Percentiles rank a stretch among this genome's conserved stretches.
Conservation (phyloP, 1,284 basidiomycete genomes). For the Cryptococcus sp. region DNA sequence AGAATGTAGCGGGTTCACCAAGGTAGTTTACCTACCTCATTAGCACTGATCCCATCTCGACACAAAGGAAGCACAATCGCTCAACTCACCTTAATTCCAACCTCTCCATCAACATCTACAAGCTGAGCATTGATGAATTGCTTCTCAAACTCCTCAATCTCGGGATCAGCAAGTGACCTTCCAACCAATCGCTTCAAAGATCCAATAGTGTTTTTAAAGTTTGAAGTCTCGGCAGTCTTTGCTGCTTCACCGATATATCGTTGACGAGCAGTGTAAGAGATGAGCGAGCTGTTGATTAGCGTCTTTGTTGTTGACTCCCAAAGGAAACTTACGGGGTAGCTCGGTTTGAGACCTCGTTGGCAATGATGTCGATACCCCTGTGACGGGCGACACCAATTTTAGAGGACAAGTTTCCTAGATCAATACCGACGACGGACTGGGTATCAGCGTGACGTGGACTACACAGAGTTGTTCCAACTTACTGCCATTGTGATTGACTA, state of each 20-base stretch:
- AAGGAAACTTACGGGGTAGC: conserved; percentile 69
- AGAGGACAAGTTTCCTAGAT: conserved; percentile 81
- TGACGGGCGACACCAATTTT: conserved; percentile 93
- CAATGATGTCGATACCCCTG: conserved; percentile 90
- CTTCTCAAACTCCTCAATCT: conserved; percentile 74
- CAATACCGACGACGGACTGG: conserved; percentile 75
- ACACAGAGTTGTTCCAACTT: conserved; percentile 9
- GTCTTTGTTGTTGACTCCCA: neutral
- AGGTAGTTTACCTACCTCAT: conserved; percentile 70
- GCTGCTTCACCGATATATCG: conserved; percentile 85
- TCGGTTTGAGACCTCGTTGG: conserved; percentile 93
- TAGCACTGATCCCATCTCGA: neutral
- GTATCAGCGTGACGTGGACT: neutral
- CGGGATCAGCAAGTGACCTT: conserved; percentile 67
- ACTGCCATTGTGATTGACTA: conserved; percentile 30
- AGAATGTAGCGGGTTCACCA: conserved; percentile 70
- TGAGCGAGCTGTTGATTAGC: conserved; percentile 63
- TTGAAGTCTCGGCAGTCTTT: conserved; percentile 95
- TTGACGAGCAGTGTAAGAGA: conserved; percentile 84
- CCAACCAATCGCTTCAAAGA: conserved; percentile 84
- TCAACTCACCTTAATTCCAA: conserved; percentile 71
- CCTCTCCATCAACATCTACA: conserved; percentile 71
- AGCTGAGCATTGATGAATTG: conserved; percentile 82
- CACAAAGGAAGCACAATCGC: neutral
- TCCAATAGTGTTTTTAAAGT: conserved; percentile 93